Base-by-base conservation (phyloP, 2,329 filamentous ascomycete species). In the Apiospora marii region DNA sequence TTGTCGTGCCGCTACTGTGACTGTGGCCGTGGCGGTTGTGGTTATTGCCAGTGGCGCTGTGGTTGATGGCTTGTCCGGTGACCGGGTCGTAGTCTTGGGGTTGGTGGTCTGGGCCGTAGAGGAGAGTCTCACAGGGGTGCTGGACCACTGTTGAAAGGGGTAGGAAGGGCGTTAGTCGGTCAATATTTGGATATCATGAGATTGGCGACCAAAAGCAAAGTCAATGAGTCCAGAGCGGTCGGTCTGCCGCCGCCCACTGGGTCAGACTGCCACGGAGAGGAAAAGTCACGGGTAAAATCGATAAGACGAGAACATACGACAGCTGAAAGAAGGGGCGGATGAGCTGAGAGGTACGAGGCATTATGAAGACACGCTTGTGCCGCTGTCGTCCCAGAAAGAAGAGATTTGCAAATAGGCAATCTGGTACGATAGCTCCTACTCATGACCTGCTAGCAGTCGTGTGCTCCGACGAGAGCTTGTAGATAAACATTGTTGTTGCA, bases 71-170 rank as follows among this genome's bases (percentile, higher is more conserved):
- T 61, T 61, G 53, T 7, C 53, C 30, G 16, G 53, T 37, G 12
- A 61, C 34, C 8, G 58, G 30, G 19, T 41, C 58, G 58, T 64
- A 64, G 19, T 64, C 58, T 64, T 44, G 44, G 13, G 37, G 37
- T 14, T 30, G 46, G 30, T 74, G 77, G 44, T 76, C 76, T 51
- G 78, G 75, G 30, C 75, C 82, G 61, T 81, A 81, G 58, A 75
- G 77, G 8, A 80, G 76, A 41, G 75, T 73, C 13, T 74, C 72
- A 74, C 83, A 84, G 1, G 82, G 81, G 16, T 78, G 75, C 51
- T 75, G 76, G 12, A 72, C 46, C 19, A 41, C 58, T 64, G 58
- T n/a, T n/a, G 19, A 19, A 37, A 7, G 22, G 16, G 13, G 8
- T 16, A 22, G 12, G 22, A 16, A 10, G n/a, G 22, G 46, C 46